Conservation (phyloP, 768 basidiomycete genomes). For the Lactifluus pinguis region DNA sequence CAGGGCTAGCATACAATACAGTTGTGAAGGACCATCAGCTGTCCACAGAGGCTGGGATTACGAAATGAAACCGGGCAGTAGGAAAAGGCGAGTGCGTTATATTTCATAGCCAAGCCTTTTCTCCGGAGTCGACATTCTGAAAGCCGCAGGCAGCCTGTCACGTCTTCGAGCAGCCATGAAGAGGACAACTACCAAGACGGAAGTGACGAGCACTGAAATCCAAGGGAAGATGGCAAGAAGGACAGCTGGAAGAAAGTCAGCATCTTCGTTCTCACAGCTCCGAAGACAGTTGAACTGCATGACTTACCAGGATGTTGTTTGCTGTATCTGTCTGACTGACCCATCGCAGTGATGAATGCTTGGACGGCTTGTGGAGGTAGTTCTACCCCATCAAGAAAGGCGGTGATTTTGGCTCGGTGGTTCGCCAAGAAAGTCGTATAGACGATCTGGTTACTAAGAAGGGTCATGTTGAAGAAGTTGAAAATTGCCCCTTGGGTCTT, state of each 20-base stretch:
- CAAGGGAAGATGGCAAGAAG: conserved; percentile 14
- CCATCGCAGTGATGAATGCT: conserved; percentile 16
- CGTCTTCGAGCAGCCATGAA: conserved; percentile 2
- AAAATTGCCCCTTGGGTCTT: conserved; percentile 30
- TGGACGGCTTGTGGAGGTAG: conserved; percentile 33
- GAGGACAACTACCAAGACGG: neutral
- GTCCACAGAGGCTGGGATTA: neutral
- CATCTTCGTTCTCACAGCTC: no score
- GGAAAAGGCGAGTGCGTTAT: neutral
- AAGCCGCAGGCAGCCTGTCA: neutral
- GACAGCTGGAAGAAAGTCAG: neutral
- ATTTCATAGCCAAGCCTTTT: neutral
- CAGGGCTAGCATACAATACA: neutral
- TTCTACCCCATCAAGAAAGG: conserved; percentile 29
- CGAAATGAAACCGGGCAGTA: neutral
- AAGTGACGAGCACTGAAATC: neutral
- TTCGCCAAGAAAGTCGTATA: conserved; percentile 40
- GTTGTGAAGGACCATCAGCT: neutral
- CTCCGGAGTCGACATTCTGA: neutral
- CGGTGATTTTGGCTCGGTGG: conserved; percentile 36
- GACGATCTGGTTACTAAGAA: conserved; percentile 41
- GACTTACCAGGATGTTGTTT: conserved; percentile 4
- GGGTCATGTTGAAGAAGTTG: conserved; percentile 36
- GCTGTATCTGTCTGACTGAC: conserved; percentile 3
- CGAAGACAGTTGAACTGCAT: neutral